These are phyloP conservation scores for Geotrichum armillariae DNA, from an alignment of 1,139 yeast genomes.

Conservation along the genomic window DNA sequence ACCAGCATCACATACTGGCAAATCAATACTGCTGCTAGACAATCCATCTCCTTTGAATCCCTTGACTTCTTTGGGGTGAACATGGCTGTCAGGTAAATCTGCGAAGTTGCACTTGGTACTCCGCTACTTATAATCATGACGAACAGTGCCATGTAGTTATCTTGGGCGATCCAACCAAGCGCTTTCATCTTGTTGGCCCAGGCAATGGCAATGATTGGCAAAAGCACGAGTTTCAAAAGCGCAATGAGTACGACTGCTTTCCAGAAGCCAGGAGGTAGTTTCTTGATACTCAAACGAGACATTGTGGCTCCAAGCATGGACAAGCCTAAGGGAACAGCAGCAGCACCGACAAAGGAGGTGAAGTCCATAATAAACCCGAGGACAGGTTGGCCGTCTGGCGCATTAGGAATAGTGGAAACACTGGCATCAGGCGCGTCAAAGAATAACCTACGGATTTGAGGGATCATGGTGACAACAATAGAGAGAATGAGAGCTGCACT, in stretches of 20 bases:
- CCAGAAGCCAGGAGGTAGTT: conserved; percentile 72
- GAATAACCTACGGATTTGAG: conserved; percentile 82
- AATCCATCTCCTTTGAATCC: conserved; percentile 74
- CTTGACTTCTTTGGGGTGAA: conserved; percentile 60
- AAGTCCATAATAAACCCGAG: conserved; percentile 81
- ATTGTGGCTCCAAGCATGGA: conserved; percentile 82
- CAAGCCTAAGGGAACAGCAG: conserved; percentile 86
- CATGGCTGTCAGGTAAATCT: conserved; percentile 81
- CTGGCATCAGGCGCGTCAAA: conserved; percentile 43
- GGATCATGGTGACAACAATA: conserved; percentile 72
- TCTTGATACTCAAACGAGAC: conserved; percentile 61
- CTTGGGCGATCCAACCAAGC: conserved; percentile 51
- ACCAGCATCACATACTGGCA: conserved; percentile 64
- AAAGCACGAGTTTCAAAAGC: conserved; percentile 48
- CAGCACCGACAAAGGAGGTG: conserved; percentile 75
- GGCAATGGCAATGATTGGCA: conserved; percentile 63
- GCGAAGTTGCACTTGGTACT: conserved; percentile 82
- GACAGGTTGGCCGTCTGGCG: conserved; percentile 85
- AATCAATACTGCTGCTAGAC: conserved; percentile 71
- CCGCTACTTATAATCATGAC: conserved; percentile 76
- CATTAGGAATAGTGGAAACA: conserved; percentile 50
- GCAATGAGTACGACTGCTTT: conserved; percentile 51
- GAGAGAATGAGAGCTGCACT: conserved; percentile 64
- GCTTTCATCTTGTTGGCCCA: conserved; percentile 51
- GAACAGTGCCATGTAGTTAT: conserved; percentile 61